Percentiles rank a stretch among this genome's conserved stretches.
phyloP scores from a whole-genome alignment of 2,329 filamentous ascomycete genomes.

The Rosellinia necatrix region DNA sequence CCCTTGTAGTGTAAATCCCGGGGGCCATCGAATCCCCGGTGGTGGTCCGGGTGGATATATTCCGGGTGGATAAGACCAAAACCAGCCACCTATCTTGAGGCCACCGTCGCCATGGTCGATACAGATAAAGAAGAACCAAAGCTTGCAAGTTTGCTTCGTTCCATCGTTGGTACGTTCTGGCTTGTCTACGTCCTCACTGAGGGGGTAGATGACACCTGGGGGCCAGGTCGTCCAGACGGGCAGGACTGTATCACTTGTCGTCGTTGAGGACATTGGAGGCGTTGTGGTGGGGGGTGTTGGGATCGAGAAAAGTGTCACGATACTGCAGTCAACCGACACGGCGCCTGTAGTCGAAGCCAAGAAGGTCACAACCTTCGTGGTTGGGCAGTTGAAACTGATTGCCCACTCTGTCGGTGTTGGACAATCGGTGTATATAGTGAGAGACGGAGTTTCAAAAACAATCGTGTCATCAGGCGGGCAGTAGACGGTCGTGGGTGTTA shows the following conservation, averaged over 20 bases:
- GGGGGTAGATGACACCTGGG: conserved; percentile 1
- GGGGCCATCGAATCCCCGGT: background rate
- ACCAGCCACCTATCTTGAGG: conserved; percentile 1
- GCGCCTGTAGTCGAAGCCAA: background rate
- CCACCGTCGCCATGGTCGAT: background rate
- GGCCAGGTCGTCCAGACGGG: conserved; percentile 18
- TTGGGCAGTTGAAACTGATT: background rate
- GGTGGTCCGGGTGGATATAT: conserved; percentile 6
- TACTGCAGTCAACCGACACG: background rate
- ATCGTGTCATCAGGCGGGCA: background rate
- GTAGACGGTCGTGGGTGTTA: background rate
- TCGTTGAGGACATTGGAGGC: too few species aligned
- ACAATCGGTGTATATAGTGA: background rate
- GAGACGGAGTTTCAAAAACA: background rate
- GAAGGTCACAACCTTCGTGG: background rate
- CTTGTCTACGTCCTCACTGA: background rate
- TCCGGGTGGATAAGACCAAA: background rate
- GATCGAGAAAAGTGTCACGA: background rate
- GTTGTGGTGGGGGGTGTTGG: background rate
- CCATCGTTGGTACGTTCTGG: conserved; percentile 12
- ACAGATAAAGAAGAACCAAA: conserved; percentile 16
- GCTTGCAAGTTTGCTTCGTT: background rate
- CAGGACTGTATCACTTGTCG: too few species aligned
- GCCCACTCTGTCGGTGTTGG: background rate
- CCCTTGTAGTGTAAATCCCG: background rate